Percentiles rank a stretch among this genome's conserved stretches.
These are phyloP conservation scores for Acanthamoeba royreba DNA, from an alignment of 208 protist species.

Conservation along the genomic window DNA sequence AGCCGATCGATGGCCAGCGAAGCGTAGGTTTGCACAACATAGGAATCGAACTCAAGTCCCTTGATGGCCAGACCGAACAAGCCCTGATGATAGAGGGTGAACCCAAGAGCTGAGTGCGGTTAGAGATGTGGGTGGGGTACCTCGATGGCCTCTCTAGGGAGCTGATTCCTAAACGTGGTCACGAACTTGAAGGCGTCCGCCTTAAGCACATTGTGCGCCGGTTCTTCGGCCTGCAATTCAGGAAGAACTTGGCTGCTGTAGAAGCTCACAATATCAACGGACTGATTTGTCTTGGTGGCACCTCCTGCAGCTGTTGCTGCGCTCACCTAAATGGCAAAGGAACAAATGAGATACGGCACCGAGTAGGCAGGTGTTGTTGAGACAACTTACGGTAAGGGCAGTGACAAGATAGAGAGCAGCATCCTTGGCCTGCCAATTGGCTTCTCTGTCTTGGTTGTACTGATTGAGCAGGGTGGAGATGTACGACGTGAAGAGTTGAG, in stretches of 20 bases:
- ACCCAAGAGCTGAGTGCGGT: neutral
- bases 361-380: conserved; percentile 70
- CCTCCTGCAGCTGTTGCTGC: neutral
- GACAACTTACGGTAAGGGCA: conserved; percentile 80
- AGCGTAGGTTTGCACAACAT: conserved; percentile 92
- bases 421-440: conserved; percentile 94
- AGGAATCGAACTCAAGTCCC: conserved; percentile 80
- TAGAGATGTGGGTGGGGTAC: neutral
- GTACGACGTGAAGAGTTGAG: conserved; percentile 77
- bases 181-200: conserved; percentile 94
- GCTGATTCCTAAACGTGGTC: conserved; percentile 89
- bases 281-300: conserved; percentile 57
- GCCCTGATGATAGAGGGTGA: neutral
- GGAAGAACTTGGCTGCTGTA: conserved; percentile 85
- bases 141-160: conserved; percentile 63
- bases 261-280: conserved; percentile 89
- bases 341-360: conserved; percentile 65
- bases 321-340: neutral
- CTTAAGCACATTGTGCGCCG: conserved; percentile 85
- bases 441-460: conserved; percentile 60
- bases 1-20: conserved; percentile 89
- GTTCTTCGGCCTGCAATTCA: conserved; percentile 78
- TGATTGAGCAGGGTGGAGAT: conserved; percentile 71
- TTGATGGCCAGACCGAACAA: conserved; percentile 81
- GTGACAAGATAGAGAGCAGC: conserved; percentile 93